These are phyloP conservation scores for Hyaloscypha finlandica DNA, from an alignment of 495 filamentous ascomycete genomes.

Conservation along the genomic window DNA sequence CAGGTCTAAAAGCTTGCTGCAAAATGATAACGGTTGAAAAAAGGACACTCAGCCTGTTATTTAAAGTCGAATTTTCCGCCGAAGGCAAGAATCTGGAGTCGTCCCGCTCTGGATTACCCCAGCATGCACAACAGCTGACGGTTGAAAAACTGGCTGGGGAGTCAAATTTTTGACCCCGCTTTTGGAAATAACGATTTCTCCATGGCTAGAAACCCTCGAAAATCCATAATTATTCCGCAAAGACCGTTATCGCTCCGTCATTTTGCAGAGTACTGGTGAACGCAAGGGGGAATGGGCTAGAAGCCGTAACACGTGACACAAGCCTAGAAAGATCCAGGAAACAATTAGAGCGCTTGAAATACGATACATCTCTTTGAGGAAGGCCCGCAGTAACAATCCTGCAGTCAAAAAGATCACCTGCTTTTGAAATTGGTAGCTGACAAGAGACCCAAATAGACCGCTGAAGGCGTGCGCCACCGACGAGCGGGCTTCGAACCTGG, in stretches of 20 bases:
- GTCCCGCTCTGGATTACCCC: background rate
- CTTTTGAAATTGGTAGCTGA: background rate
- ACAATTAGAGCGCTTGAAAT: background rate
- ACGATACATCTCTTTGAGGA: background rate
- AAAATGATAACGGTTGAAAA: background rate
- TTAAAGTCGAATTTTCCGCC: background rate
- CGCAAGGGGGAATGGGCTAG: background rate
- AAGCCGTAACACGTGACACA: background rate
- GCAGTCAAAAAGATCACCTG: background rate
- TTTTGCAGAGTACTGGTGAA: background rate
- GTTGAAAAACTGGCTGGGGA: background rate
- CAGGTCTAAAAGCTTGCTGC: background rate
- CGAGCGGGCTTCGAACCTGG: too few relatives aligned
- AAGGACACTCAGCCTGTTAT: background rate
- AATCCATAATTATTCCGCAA: background rate
- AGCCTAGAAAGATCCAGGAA: background rate
- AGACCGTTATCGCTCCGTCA: background rate
- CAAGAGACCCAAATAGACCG: background rate
- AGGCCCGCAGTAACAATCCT: background rate
- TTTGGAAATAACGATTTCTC: constrained; percentile 11
- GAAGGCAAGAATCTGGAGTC: background rate
- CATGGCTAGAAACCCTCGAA: background rate
- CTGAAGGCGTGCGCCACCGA: too few relatives aligned
- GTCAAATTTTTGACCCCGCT: background rate
- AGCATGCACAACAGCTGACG: background rate